Base-by-base conservation (phyloP, 1,284 basidiomycete species). In the Coniophora puteana region DNA sequence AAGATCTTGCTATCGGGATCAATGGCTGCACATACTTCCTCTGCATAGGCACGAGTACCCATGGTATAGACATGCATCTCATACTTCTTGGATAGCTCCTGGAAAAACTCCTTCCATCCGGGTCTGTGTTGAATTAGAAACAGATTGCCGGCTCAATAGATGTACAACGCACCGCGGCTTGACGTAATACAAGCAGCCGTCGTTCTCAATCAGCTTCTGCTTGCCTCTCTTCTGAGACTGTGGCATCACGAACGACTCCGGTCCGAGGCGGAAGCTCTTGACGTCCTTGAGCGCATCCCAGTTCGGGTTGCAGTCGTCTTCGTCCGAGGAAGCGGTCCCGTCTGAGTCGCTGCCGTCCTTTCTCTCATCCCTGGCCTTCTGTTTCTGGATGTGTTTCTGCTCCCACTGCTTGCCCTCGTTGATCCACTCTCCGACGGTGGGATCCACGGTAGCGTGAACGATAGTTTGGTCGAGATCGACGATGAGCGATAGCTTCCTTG, bases 61-160 rank as follows among this genome's bases (percentile, higher is more conserved):
- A 99, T 99, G 20, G 95, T 99, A 67, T 99, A 99, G 37, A 99
- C 93, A 63, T 99, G 95, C 89, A 99, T 91, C 67, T 99, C 93
- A 65, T 96, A 99, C 55, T 87, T 83, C 42, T 74, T 66, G 32
- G 88, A 78, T 50, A 90, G 76, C 33, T 76, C 68, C 45, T 71
- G 63, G 38, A 99, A 71, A 59, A 99, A 97, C 31, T 78, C 69
- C 34, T 74, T 65, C 62, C 93, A 78, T n/a, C 93, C 92, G 1
- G 95, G 95, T 50, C 95, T 94, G 51, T 43, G 30, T 45, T 29
- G 40, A 46, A 51, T 41, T 36, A 45, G 45, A 40, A 35, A 51
- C 21, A 26, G n/a, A 17, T 24, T 32, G 24, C 26, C 6, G 1
- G 23, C 26, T 17, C 10, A 43, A 41, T 26, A 51, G 35, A 42